phyloP scores from a whole-genome alignment of 2,329 filamentous ascomycete genomes.

The Magnaporthiopsis poae region DNA sequence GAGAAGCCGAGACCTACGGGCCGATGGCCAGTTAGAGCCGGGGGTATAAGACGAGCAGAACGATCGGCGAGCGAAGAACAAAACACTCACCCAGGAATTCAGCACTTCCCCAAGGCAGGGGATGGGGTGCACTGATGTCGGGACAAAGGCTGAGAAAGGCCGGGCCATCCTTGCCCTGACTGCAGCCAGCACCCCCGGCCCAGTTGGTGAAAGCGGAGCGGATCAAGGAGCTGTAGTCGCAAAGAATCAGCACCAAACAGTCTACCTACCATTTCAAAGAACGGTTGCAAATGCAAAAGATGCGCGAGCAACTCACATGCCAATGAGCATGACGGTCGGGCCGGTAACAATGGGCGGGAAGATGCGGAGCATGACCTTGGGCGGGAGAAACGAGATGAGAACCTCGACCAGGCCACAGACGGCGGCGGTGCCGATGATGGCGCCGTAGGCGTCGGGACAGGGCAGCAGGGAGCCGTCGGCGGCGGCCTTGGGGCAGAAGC shows the following conservation, averaged over 20 bases:
- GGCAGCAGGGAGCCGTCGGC: slow-evolving; percentile 56
- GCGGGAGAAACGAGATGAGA: slow-evolving; percentile 63
- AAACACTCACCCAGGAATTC: slow-evolving; percentile 56
- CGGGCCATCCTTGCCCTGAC: slow-evolving; percentile 36
- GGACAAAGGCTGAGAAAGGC: slow-evolving; percentile 55
- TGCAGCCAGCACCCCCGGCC: slow-evolving; percentile 64
- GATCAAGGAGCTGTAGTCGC: slow-evolving; percentile 42
- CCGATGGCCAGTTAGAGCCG: background rate
- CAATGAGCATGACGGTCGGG: slow-evolving; percentile 53
- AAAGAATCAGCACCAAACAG: background rate
- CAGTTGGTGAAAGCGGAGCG: slow-evolving; percentile 64
- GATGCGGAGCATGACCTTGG: slow-evolving; percentile 56
- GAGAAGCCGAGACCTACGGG: slow-evolving; percentile 56
- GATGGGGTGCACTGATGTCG: slow-evolving; percentile 55
- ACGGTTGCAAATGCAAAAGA: background rate
- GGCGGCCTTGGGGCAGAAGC: slow-evolving; percentile 50
- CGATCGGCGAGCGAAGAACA: background rate
- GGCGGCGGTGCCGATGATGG: slow-evolving; percentile 60
- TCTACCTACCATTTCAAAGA: too few species aligned
- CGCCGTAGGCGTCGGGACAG: slow-evolving; percentile 68
- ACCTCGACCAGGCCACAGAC: slow-evolving; percentile 61
- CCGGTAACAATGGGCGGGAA: slow-evolving; percentile 59
- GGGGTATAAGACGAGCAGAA: background rate
- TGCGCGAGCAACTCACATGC: slow-evolving; percentile 34
- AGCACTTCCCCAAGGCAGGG: slow-evolving; percentile 67